These are phyloP conservation scores for Fusarium sp. DNA, from an alignment of 2,329 filamentous ascomycete genomes.

Conservation along the genomic window DNA sequence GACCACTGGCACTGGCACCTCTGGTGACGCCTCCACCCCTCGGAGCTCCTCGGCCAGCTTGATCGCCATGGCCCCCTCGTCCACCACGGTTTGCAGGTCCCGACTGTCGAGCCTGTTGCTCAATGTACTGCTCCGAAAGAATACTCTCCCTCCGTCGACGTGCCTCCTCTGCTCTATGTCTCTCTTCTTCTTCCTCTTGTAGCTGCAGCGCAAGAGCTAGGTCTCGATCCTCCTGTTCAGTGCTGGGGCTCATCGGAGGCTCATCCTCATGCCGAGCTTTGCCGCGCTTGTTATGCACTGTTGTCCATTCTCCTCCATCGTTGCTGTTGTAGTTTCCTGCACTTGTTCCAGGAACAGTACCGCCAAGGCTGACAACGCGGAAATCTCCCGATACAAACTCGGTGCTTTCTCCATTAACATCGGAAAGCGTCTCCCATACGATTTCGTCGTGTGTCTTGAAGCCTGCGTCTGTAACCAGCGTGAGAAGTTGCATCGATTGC, in stretches of 20 bases:
- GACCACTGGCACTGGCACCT: constrained; percentile 25
- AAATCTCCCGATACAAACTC: constrained; percentile 94
- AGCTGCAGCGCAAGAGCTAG: constrained; percentile 90
- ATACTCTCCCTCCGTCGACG: constrained; percentile 73
- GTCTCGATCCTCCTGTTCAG: constrained; percentile 84
- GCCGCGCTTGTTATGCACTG: constrained; percentile 55
- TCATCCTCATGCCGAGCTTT: constrained; percentile 42
- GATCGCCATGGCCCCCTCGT: constrained; percentile 18
- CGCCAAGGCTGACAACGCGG: constrained; percentile 74
- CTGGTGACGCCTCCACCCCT: constrained; percentile 30
- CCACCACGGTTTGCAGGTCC: constrained; percentile 37
- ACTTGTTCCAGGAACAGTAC: constrained; percentile 30
- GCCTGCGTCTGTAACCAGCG: constrained; percentile 91
- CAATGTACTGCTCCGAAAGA: constrained; percentile 76
- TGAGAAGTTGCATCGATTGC: constrained; percentile 77
- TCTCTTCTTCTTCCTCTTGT: constrained; percentile 92
- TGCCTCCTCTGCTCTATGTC: constrained; percentile 72
- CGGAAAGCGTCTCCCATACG: constrained; percentile 93
- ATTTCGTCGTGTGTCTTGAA: constrained; percentile 90
- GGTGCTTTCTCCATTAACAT: constrained; percentile 84
- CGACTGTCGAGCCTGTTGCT: constrained; percentile 65
- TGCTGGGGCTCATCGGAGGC: constrained; percentile 52
- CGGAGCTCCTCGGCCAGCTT: constrained; percentile 1
- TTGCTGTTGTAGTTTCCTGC: constrained; percentile 29
- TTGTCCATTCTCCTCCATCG: constrained; percentile 62